These are phyloP conservation scores for Incumbomyces lentus DNA, from an alignment of 2,329 filamentous ascomycete genomes.

Conservation along the genomic window DNA sequence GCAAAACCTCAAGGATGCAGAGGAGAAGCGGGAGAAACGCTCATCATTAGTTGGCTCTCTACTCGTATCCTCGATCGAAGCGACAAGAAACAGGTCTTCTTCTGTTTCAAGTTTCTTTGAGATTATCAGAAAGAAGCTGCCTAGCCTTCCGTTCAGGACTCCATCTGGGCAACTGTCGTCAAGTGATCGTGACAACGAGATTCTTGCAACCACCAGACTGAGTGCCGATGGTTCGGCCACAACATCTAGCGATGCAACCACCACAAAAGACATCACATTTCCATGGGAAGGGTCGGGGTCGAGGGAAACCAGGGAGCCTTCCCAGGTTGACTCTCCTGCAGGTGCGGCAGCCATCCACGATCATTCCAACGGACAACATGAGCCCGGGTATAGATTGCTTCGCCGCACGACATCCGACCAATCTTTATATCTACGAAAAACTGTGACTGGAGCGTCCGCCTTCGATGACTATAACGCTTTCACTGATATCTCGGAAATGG, in stretches of 20 bases:
- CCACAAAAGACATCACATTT: too few relatives aligned
- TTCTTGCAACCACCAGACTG: too few relatives aligned
- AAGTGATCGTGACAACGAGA: too few relatives aligned
- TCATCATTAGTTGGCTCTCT: slow-evolving; percentile 5
- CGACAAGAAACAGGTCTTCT: background rate
- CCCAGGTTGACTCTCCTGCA: background rate
- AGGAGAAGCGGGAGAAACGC: slow-evolving; percentile 1
- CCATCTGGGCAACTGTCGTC: too few relatives aligned
- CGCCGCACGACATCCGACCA: slow-evolving; percentile 61
- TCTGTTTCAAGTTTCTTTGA: slow-evolving; percentile 7
- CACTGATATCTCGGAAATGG: slow-evolving; percentile 67
- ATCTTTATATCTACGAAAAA: slow-evolving; percentile 62
- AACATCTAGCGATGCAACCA: too few relatives aligned
- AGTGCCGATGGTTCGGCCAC: background rate
- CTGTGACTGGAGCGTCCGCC: slow-evolving; percentile 67
- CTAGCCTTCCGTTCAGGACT: slow-evolving; percentile 24
- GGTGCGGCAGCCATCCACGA: background rate
- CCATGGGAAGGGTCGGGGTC: slow-evolving; percentile 16
- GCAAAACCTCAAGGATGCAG: background rate
- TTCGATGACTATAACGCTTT: slow-evolving; percentile 76
- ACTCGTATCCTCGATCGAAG: background rate
- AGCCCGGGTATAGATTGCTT: slow-evolving; percentile 23
- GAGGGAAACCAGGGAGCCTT: background rate
- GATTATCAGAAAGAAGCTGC: slow-evolving; percentile 27
- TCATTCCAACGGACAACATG: too few relatives aligned